Conservation (phyloP, 2,329 filamentous ascomycete species). For the Atkinsonella hypoxylon region DNA sequence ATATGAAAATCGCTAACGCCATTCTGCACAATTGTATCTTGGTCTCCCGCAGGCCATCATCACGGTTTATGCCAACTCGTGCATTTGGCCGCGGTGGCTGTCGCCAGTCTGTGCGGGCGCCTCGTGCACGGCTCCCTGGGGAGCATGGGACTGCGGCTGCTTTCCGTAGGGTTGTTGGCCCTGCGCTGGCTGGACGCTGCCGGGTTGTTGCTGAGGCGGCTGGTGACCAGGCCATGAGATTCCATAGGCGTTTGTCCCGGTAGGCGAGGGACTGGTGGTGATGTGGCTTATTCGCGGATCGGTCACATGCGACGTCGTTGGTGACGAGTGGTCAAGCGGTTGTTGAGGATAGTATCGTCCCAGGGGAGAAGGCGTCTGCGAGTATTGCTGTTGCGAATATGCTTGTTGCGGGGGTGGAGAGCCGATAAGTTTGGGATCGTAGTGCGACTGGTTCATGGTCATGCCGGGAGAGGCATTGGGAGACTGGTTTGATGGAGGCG, state of each 20-base stretch:
- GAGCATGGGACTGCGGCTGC: background rate
- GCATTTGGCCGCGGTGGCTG: slow-evolving; percentile 26
- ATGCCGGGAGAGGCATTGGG: slow-evolving; percentile 2
- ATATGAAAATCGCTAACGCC: background rate
- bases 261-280: slow-evolving; percentile 12
- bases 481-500: slow-evolving; percentile 1
- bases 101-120: slow-evolving; percentile 23
- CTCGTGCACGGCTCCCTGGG: slow-evolving; percentile 18
- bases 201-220: slow-evolving; percentile 9
- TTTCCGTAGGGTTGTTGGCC: background rate
- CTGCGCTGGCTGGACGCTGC: slow-evolving; percentile 11
- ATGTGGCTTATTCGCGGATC: slow-evolving; percentile 12
- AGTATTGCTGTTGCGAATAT: slow-evolving; percentile 14
- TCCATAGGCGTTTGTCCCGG: slow-evolving; percentile 9
- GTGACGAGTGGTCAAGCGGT: slow-evolving; percentile 7
- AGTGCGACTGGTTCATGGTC: slow-evolving; percentile 10
- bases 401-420: slow-evolving; percentile 5
- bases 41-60: background rate
- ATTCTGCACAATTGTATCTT: background rate
- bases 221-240: slow-evolving; percentile 11
- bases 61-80: slow-evolving; percentile 21
- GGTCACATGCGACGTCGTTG: slow-evolving; percentile 7
- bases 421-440: slow-evolving; percentile 16
- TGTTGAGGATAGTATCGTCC: slow-evolving; percentile 11
- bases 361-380: slow-evolving; percentile 4